These are phyloP conservation scores for Bolboschoenoplectus hybrid DNA, from an alignment of 202 grass and related monocot species.

Conservation along the genomic window DNA sequence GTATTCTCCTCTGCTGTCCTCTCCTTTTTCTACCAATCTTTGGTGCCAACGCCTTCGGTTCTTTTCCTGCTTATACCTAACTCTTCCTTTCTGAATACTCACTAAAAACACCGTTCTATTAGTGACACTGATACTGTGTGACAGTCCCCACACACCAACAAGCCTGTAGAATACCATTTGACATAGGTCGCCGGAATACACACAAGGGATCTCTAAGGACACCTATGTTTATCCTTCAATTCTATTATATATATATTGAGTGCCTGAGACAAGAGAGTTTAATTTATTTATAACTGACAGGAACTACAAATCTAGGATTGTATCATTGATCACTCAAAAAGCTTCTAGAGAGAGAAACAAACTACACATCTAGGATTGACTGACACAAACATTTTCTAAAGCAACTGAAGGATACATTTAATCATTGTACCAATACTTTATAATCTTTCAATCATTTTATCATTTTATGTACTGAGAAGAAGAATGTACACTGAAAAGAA, in stretches of 20 bases:
- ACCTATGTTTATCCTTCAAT: neutral
- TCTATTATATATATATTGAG: too few species aligned
- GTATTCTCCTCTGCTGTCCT: too few species aligned
- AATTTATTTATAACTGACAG: neutral
- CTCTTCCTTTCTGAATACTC: neutral
- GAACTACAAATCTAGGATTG: neutral
- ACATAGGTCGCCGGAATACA: neutral
- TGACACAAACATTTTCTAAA: neutral
- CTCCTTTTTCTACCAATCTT: neutral
- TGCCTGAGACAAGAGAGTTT: neutral
- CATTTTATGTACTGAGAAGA: slow-evolving; percentile 1
- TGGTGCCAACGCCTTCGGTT: neutral
- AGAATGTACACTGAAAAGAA: neutral
- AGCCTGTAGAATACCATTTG: neutral
- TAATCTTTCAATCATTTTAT: slow-evolving; percentile 5
- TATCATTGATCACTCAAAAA: neutral
- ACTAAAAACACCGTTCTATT: neutral
- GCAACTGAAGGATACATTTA: neutral
- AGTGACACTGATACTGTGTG: neutral
- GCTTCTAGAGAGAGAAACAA: slow-evolving; percentile 10
- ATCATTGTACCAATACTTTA: neutral
- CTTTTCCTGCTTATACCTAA: neutral
- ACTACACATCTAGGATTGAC: neutral
- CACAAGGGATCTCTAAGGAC: neutral
- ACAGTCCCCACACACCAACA: neutral